Conservation (phyloP, 768 basidiomycete species). For the Mrakia frigida region DNA sequence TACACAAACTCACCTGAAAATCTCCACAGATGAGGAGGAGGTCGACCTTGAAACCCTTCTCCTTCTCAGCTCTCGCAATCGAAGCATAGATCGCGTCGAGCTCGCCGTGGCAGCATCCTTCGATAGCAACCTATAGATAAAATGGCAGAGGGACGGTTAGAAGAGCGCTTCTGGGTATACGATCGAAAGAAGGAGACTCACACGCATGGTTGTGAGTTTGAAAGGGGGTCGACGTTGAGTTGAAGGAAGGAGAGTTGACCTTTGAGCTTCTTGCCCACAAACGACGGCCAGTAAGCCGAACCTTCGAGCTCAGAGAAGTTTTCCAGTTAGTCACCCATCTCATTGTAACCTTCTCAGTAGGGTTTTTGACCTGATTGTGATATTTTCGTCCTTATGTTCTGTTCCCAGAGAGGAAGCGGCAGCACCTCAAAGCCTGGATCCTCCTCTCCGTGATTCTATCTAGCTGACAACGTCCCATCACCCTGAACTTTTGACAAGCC, state of each 20-base stretch:
- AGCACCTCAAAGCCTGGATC: too few species aligned
- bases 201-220: neutral
- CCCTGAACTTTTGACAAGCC: too few species aligned
- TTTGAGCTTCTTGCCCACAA: neutral
- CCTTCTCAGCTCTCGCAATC: constrained; percentile 58
- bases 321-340: too few species aligned
- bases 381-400: too few species aligned
- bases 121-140: constrained; percentile 64
- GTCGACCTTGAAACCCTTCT: constrained; percentile 66
- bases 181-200: neutral
- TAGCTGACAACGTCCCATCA: too few species aligned
- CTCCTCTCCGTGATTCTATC: too few species aligned
- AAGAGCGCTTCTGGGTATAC: neutral
- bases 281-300: too few species aligned
- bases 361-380: too few species aligned
- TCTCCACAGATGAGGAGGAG: constrained; percentile 90
- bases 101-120: constrained; percentile 93
- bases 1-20: constrained; percentile 52
- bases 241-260: neutral
- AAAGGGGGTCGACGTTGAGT: neutral
- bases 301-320: too few species aligned
- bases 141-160: neutral
- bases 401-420: too few species aligned
- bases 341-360: too few species aligned
- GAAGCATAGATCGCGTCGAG: constrained; percentile 80